Percentiles rank a stretch among this genome's conserved stretches.
phyloP scores from a whole-genome alignment of 2,329 filamentous ascomycete genomes.

The Coniochaeta sp. region DNA sequence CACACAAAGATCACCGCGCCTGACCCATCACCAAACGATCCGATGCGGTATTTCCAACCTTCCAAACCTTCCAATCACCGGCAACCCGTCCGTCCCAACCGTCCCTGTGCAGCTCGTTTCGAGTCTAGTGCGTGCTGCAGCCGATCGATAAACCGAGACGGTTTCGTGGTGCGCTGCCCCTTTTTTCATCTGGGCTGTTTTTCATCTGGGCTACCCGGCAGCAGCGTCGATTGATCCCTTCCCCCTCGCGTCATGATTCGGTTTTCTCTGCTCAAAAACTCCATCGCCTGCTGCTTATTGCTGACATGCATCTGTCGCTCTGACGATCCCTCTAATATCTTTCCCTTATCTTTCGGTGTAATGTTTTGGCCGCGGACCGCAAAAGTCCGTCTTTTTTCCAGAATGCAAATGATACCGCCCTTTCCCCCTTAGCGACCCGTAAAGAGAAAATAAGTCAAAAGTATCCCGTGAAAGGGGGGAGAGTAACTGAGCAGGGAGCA shows the following conservation, averaged over 20 bases:
- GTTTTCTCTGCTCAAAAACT: no score
- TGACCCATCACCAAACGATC: background rate
- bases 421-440: no score
- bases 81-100: background rate
- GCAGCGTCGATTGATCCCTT: no score
- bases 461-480: no score
- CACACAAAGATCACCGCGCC: background rate
- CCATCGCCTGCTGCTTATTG: background rate
- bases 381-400: no score
- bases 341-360: no score
- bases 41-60: background rate
- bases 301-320: background rate
- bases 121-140: background rate
- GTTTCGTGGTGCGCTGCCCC: background rate
- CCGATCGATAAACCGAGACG: background rate
- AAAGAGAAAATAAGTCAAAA: no score
- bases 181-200: no score
- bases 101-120: background rate
- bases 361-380: background rate
- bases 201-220: background rate
- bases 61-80: background rate
- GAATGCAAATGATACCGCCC: background rate
- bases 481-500: no score
- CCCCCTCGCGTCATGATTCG: no score
- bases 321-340: no score